phyloP scores from a whole-genome alignment of 2,329 filamentous ascomycete genomes.

The Aspergillus jensenii region DNA sequence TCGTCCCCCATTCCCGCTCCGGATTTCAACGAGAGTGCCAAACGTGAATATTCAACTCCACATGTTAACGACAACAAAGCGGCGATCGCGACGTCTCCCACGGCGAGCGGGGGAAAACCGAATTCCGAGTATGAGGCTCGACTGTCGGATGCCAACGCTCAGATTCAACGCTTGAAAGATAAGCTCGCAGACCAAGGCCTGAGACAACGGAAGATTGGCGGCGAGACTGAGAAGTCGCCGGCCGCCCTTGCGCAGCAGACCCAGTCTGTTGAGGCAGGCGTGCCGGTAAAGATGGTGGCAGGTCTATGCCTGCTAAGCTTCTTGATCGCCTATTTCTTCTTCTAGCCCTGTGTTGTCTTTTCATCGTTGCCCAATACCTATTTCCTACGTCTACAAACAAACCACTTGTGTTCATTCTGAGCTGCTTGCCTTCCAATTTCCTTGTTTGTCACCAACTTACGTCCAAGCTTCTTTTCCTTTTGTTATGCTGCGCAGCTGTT shows the following conservation, averaged over 20 bases:
- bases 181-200: constrained; percentile 67
- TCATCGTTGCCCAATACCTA: constrained; percentile 25
- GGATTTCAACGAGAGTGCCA: constrained; percentile 35
- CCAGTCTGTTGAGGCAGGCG: constrained; percentile 64
- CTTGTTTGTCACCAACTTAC: constrained; percentile 24
- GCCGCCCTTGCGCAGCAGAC: constrained; percentile 53
- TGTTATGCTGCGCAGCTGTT: constrained; percentile 9
- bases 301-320: constrained; percentile 85
- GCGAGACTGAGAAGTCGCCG: constrained; percentile 52
- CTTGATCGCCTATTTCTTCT: constrained; percentile 93
- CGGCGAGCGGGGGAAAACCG: constrained; percentile 50
- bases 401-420: constrained; percentile 26
- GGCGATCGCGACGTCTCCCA: constrained; percentile 47
- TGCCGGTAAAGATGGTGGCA: constrained; percentile 83
- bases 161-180: constrained; percentile 67
- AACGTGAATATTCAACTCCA: constrained; percentile 42
- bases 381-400: constrained; percentile 20
- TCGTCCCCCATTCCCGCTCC: constrained; percentile 35
- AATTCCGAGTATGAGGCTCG: constrained; percentile 68
- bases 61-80: constrained; percentile 33
- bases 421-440: constrained; percentile 24
- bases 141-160: constrained; percentile 71
- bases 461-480: constrained; percentile 5
- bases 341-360: constrained; percentile 56
- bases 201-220: constrained; percentile 72